Percentiles rank a stretch among this genome's conserved stretches.
These are phyloP conservation scores for Russula vinacea DNA, from an alignment of 768 basidiomycete species.

Conservation along the genomic window DNA sequence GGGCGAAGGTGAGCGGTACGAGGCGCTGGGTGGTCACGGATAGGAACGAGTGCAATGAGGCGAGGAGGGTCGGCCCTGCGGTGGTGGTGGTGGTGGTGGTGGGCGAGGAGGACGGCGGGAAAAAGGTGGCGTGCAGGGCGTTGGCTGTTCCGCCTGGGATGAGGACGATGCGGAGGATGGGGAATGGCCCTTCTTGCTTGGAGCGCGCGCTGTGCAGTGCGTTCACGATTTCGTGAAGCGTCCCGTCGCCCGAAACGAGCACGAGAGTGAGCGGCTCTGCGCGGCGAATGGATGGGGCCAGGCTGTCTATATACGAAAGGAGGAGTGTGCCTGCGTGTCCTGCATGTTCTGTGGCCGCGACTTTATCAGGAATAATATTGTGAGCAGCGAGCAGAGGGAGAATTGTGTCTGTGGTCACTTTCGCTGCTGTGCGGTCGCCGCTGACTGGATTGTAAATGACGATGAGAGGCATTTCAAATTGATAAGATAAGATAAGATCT, in stretches of 20 bases:
- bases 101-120: constrained; percentile 44
- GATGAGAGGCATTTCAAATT: constrained; percentile 46
- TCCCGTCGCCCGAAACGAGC: constrained; percentile 87
- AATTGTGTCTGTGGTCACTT: constrained; percentile 58
- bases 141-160: constrained; percentile 91
- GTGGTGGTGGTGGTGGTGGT: not conserved
- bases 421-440: constrained; percentile 55
- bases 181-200: not conserved
- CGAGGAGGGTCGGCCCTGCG: constrained; percentile 43
- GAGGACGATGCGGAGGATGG: constrained; percentile 44
- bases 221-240: constrained; percentile 84
- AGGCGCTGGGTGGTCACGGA: constrained; percentile 24
- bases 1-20: constrained; percentile 52
- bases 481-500: constrained; percentile 13
- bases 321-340: constrained; percentile 56
- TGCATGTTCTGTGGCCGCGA: constrained; percentile 48
- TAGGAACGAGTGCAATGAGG: constrained; percentile 33
- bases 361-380: constrained; percentile 40
- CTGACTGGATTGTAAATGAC: constrained; percentile 75
- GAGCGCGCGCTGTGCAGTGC: constrained; percentile 37
- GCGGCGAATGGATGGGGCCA: constrained; percentile 32
- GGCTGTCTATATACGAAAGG: constrained; percentile 36
- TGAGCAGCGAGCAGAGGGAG: constrained; percentile 56
- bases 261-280: constrained; percentile 46
- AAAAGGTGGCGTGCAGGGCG: constrained; percentile 79